Base-by-base conservation (phyloP, 768 basidiomycete species). In the Jaapia argillacea region DNA sequence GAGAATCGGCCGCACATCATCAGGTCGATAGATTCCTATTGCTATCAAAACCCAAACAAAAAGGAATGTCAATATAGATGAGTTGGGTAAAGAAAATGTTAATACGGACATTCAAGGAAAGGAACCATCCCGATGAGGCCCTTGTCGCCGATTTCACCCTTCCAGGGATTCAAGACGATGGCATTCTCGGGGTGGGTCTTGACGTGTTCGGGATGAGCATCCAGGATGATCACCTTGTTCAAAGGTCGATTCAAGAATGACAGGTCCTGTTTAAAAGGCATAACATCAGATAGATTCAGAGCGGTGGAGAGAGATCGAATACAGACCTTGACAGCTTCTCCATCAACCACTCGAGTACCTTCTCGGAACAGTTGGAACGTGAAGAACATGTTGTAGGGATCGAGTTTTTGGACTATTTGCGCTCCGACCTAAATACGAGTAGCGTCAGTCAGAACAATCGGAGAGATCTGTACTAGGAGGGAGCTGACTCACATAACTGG, bases 111-210 rank as follows among this genome's bases (percentile, higher is more conserved):
- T 68, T 98, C 96, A 3, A 99, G 73, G 80, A 98, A 97, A 1
- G 94, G 94, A 51, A 99, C 92, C 72, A 97, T 74, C n/a, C 81
- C 82, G 16, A 97, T 60, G 31, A 98, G 76, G 0, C 86, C 89
- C 49, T 69, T 76, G 58, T 81, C 80, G 60, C 82, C 64, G 0
- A 79, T 66, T 42, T 82, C 76, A 2, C 93, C 94, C 1, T 77
- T 76, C 96, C 96, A 99, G 51, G 81, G 80, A 14, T 82, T 79
- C 26, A 98, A 54, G 39, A 89, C 64, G 45, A 97, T 72, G 1
- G 89, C 76, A 53, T 98, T 98, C 54, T 96, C 90, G 3, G 86
- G 90, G 50, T 98, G 86, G 0, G 83, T 71, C 26, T 69, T 63
- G 16, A 76, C 70, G 54, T 91, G 89, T 24, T 90, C 86, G 4